phyloP scores from a whole-genome alignment of 2,329 filamentous ascomycete genomes.

The Ophiocordyceps camponoti-rufipedis region DNA sequence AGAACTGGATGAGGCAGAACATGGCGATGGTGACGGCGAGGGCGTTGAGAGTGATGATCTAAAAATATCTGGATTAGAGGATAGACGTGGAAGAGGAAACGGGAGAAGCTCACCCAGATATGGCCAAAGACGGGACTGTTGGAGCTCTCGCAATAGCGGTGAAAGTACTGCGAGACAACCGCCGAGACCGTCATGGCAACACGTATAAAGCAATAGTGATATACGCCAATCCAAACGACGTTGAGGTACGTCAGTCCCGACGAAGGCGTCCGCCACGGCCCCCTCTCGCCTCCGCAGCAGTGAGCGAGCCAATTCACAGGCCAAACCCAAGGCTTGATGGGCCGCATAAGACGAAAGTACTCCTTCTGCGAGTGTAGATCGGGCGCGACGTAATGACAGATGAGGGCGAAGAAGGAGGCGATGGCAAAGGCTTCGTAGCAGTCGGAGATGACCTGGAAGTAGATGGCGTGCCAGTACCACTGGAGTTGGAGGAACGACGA shows the following conservation, averaged over 20 bases:
- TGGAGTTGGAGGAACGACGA: conserved; percentile 56
- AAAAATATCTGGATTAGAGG: background rate
- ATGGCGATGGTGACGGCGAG: conserved; percentile 65
- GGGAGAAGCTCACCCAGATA: conserved; percentile 50
- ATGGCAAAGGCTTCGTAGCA: conserved; percentile 86
- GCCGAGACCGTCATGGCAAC: conserved; percentile 65
- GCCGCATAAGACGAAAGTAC: conserved; percentile 53
- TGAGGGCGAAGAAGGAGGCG: conserved; percentile 65
- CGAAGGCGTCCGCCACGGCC: conserved; percentile 53
- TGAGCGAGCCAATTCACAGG: conserved; percentile 53
- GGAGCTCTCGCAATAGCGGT: conserved; percentile 61
- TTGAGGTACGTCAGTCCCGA: conserved; percentile 87
- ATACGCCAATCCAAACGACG: conserved; percentile 64
- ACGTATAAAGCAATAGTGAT: conserved; percentile 72
- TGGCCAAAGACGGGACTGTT: conserved; percentile 65
- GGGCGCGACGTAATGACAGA: conserved; percentile 66
- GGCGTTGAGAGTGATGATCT: conserved; percentile 51
- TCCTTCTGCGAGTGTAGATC: conserved; percentile 65
- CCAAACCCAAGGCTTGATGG: conserved; percentile 55
- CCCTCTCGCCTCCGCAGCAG: conserved; percentile 50
- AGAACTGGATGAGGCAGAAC: conserved; percentile 80
- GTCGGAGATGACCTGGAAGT: conserved; percentile 65
- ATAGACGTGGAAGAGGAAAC: too few relatives aligned
- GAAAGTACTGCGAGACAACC: conserved; percentile 51
- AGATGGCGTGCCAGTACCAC: conserved; percentile 62